Evolutionary conservation across 2,329 filamentous ascomycete species (phyloP), one percentile per base, ranked within the genome.

Genomic region (Aspergillus ochraceus): DNA sequence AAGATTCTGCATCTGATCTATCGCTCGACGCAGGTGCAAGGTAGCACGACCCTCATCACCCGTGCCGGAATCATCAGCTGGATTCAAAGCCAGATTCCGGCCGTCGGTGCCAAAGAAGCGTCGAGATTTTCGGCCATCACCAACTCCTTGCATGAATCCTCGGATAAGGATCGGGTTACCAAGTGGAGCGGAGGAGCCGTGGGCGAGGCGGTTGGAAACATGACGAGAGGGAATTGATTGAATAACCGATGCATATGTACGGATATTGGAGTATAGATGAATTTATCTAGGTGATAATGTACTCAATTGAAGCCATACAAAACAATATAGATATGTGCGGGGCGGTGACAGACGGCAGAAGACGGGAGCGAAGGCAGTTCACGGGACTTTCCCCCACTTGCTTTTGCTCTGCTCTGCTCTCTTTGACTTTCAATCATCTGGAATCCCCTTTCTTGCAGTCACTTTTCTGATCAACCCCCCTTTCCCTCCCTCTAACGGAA

Each of bases 31-130:
- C 83, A 82, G 50, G 84, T 93, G 32, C 84, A 87, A 1, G 92
- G 90, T 1, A 91, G 90, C 73, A 90, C 88, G 4, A 94, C 90
- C n/a, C 80, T 96, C 50, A 83, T 92, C 42, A 96, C 92, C 1
- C 82, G 92, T 58, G 88, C 89, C 49, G 91, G 90, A 17, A 79
- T 90, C 20, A 73, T 94, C 55, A 88, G 84, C 65, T 96, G 92
- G 92, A 80, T 94, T 9, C 83, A 88, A 60, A 83, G 84, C 60
- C 85, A 86, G 67, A 73, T 84, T 39, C 82, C 81, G 4, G 74
- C 75, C 49, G 80, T 83, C 17, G 83, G 85, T 64, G 76, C 74
- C 0, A 72, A 72, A 57, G 69, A 74, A 30, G 65, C 61, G 26
- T 65, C 64, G 17, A 77, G 79, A 19, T 74, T 86, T 24, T 77